These are phyloP conservation scores for Debaryomycetaceae sp. DNA, from an alignment of 1,139 yeast genomes.

Conservation along the genomic window DNA sequence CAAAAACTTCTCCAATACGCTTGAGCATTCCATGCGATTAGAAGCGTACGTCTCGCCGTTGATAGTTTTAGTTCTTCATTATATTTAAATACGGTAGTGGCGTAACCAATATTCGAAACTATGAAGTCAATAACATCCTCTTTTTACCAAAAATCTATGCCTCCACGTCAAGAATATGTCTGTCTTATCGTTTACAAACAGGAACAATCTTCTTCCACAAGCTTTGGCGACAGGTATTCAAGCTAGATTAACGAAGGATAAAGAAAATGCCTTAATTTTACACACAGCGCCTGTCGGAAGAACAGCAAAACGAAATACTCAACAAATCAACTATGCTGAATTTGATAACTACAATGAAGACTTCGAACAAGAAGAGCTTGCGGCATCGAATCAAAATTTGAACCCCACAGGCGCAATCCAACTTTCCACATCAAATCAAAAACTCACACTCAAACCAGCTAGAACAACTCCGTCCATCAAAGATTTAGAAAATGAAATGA, in stretches of 20 bases:
- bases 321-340: slow-evolving; percentile 82
- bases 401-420: slow-evolving; percentile 19
- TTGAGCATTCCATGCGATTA: slow-evolving; percentile 8
- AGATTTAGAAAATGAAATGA: slow-evolving; percentile 21
- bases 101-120: too few relatives aligned
- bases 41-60: not conserved
- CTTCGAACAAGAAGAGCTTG: slow-evolving; percentile 63
- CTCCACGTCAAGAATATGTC: slow-evolving; percentile 5
- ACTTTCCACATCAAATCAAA: slow-evolving; percentile 27
- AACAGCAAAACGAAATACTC: slow-evolving; percentile 70
- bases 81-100: too few relatives aligned
- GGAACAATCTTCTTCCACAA: slow-evolving; percentile 54
- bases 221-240: slow-evolving; percentile 70
- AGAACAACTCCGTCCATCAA: slow-evolving; percentile 27
- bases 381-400: slow-evolving; percentile 20
- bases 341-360: slow-evolving; percentile 57
- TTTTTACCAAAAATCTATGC: too few relatives aligned
- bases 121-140: too few relatives aligned
- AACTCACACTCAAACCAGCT: slow-evolving; percentile 32
- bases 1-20: slow-evolving; percentile 7
- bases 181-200: slow-evolving; percentile 13
- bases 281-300: slow-evolving; percentile 71
- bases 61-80: too few relatives aligned
- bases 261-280: slow-evolving; percentile 58
- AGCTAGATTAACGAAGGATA: slow-evolving; percentile 61